Evolutionary conservation across 2,329 filamentous ascomycete genomes (phyloP).

Genomic region (Gnomoniopsis sp.): DNA sequence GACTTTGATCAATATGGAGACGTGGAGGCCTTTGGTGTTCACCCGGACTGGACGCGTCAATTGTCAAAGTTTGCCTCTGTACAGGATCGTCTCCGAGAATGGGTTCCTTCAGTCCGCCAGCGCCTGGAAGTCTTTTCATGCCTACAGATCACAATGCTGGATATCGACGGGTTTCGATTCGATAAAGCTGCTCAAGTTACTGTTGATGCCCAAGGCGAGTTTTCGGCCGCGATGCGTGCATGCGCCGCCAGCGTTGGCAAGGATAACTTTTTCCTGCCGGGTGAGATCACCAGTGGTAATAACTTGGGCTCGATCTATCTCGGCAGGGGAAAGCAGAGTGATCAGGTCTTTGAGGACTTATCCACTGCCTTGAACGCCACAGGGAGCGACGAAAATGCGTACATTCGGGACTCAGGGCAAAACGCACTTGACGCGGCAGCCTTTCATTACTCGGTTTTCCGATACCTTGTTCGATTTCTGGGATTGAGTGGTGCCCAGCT

Average conservation of each 20-base stretch:
- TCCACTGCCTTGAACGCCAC: constrained; percentile 46
- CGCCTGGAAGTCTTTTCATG: constrained; percentile 61
- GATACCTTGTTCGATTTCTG: constrained; percentile 58
- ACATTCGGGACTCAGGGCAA: constrained; percentile 49
- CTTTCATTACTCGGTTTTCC: constrained; percentile 64
- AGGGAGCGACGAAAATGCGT: constrained; percentile 40
- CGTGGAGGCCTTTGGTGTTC: constrained; percentile 52
- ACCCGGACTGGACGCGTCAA: constrained; percentile 60
- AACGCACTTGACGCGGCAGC: constrained; percentile 56
- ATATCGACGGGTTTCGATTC: constrained; percentile 64
- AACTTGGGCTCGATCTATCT: constrained; percentile 58
- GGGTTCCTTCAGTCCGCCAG: constrained; percentile 54
- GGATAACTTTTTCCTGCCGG: constrained; percentile 60
- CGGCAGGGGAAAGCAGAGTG: constrained; percentile 57
- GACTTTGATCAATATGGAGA: constrained; percentile 66
- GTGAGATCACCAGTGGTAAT: constrained; percentile 58
- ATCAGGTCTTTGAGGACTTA: constrained; percentile 45
- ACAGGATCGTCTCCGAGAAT: constrained; percentile 64
- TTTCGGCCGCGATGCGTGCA: constrained; percentile 51
- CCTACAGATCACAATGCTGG: constrained; percentile 59
- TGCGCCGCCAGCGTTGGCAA: constrained; percentile 58
- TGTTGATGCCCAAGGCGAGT: constrained; percentile 57
- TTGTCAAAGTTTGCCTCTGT: constrained; percentile 66
- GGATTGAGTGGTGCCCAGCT: constrained; percentile 51
- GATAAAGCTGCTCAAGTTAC: constrained; percentile 65